A percentile compares a stretch with the other conserved stretches of the same genome.
Evolutionary conservation across 1,284 basidiomycete species (phyloP).

Genomic region (Athelia psychrophila): DNA sequence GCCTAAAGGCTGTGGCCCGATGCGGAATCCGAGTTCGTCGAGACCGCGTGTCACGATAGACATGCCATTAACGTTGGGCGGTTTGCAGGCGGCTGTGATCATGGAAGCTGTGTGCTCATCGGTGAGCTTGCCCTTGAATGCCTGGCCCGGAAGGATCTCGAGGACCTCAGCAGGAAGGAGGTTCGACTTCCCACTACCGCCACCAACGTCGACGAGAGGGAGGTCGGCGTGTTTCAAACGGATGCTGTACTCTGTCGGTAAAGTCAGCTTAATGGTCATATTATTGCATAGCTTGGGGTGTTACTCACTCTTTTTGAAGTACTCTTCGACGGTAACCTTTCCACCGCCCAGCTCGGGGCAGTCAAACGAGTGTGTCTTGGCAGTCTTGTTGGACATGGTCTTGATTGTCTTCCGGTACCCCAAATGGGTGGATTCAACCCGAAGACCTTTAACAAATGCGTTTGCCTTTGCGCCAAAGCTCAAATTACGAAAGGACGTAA

Average conservation of each 20-base stretch:
- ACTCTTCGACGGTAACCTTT: slow-evolving; percentile 56
- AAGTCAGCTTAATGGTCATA: background rate
- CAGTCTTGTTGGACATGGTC: slow-evolving; percentile 39
- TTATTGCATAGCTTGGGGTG: slow-evolving; percentile 1
- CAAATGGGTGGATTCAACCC: slow-evolving; percentile 55
- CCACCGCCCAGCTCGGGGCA: slow-evolving; percentile 43
- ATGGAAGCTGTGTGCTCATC: slow-evolving; percentile 67
- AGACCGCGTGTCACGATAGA: slow-evolving; percentile 59
- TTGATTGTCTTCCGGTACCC: slow-evolving; percentile 62
- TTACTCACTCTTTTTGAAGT: slow-evolving; percentile 57
- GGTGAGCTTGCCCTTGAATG: slow-evolving; percentile 67
- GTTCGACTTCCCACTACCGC: slow-evolving; percentile 50
- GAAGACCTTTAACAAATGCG: slow-evolving; percentile 57
- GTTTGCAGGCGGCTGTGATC: slow-evolving; percentile 65
- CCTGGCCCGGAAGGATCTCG: slow-evolving; percentile 64
- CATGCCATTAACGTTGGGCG: slow-evolving; percentile 62
- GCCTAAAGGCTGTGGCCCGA: slow-evolving; percentile 37
- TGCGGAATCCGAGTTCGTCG: slow-evolving; percentile 55
- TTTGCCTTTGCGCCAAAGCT: slow-evolving; percentile 48
- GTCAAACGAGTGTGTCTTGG: slow-evolving; percentile 52
- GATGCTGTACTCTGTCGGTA: slow-evolving; percentile 52
- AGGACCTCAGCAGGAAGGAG: slow-evolving; percentile 69
- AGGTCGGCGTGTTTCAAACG: slow-evolving; percentile 46
- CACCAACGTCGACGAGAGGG: slow-evolving; percentile 62
- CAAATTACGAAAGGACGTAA: slow-evolving; percentile 47